Evolutionary conservation across 2,329 filamentous ascomycete genomes (phyloP), one percentile per base, ranked within the genome.

Genomic region (Thelonectria rubi): DNA sequence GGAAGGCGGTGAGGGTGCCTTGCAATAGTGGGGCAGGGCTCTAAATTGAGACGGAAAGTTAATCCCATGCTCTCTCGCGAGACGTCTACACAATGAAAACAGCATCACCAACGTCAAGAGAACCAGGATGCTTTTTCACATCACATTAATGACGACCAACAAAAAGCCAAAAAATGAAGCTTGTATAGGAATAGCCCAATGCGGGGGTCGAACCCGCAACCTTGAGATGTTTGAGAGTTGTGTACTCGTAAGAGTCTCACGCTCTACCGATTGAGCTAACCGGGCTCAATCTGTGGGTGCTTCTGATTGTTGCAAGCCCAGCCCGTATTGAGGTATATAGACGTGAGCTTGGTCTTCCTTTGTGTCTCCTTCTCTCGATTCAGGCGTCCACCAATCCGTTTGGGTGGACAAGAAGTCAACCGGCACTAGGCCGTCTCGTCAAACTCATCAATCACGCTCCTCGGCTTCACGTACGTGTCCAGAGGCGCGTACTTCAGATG

Each of bases 401-500:
- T 24, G 21, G 7, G 7, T 7, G 21, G 21, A 24, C 21, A 24
- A 24, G 7, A 7, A 24, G 21, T 7, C 21, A 3, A 4, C 21
- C 21, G 7, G 3, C 21, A 24, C 21, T 24, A 61, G 9, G 15
- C 37, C 14, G 57, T 52, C 15, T 62, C 53, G 42, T 75, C 56
- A 55, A 66, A 86, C 72, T 86, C 84, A 45, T 85, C 81, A 71
- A 86, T 84, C 0, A 86, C 82, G 63, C 83, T 86, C 34, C 48
- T 69, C 0, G 84, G 84, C 70, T 81, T 82, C 10, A 77, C 74
- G 63, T 83, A 85, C 34, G 70, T 79, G 1, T 82, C 83, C 3
- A 84, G 59, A 0, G 83, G 78, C 54, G 78, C 74, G 65, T 84
- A 85, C 61, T 78, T 75, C 20, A 86, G 64, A 47, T 84, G 78